phyloP scores from a whole-genome alignment of 768 basidiomycete species.

The Myochromella boudieri region DNA sequence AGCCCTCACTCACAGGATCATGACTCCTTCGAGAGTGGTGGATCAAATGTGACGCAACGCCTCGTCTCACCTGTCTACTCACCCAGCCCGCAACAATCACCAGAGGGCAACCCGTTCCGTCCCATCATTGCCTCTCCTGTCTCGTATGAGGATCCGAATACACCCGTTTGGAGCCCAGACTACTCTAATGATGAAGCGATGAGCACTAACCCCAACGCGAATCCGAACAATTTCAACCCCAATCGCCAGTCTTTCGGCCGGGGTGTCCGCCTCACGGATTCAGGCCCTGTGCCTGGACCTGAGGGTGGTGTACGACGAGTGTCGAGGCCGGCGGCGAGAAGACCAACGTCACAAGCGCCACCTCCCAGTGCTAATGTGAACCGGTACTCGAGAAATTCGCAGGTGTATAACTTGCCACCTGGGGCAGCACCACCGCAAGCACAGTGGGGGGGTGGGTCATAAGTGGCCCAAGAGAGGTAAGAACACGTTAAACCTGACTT shows the following conservation, averaged over 20 bases:
- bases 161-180: conserved; percentile 33
- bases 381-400: conserved; percentile 15
- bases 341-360: conserved; percentile 60
- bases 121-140: conserved; percentile 38
- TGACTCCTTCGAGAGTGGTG: conserved; percentile 36
- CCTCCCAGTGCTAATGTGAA: conserved; percentile 26
- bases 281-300: conserved; percentile 78
- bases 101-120: conserved; percentile 59
- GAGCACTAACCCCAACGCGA: conserved; percentile 28
- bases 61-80: conserved; percentile 27
- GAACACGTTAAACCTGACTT: not conserved
- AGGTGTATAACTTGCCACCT: conserved; percentile 9
- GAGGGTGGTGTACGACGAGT: conserved; percentile 84
- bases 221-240: conserved; percentile 21
- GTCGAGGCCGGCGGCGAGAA: conserved; percentile 55
- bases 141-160: conserved; percentile 20
- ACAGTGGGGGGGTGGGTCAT: conserved; percentile 3
- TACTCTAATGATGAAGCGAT: conserved; percentile 24
- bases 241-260: conserved; percentile 42
- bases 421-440: conserved; percentile 11
- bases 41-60: conserved; percentile 23
- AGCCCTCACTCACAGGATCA: conserved; percentile 39
- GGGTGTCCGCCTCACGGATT: conserved; percentile 78
- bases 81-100: conserved; percentile 21
- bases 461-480: not conserved